phyloP scores from a whole-genome alignment of 2,329 filamentous ascomycete species.

The Colletotrichum sp. region DNA sequence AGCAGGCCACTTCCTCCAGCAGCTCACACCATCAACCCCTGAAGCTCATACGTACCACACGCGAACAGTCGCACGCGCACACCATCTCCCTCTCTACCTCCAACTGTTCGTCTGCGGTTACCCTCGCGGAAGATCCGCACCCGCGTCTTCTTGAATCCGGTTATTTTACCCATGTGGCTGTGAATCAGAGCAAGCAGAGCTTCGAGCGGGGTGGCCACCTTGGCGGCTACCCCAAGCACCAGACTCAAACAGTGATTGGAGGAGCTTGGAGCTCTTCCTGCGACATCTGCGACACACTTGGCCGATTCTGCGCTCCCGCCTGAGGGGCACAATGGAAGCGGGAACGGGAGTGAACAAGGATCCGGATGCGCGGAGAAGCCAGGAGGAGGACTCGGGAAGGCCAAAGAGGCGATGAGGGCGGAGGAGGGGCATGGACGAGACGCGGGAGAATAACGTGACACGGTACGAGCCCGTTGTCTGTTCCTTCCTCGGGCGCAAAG shows the following conservation, averaged over 20 bases:
- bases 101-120: neutral
- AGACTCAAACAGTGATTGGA: constrained; percentile 7
- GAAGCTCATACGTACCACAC: neutral
- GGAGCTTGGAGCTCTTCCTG: constrained; percentile 14
- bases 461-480: neutral
- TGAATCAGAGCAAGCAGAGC: neutral
- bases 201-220: constrained; percentile 5
- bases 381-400: neutral
- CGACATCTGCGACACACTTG: constrained; percentile 21
- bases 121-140: neutral
- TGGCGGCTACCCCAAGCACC: neutral
- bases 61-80: neutral
- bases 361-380: constrained; percentile 5
- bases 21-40: constrained; percentile 5
- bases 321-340: neutral
- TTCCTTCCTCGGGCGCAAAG: constrained; percentile 9
- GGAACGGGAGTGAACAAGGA: constrained; percentile 7
- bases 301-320: constrained; percentile 17
- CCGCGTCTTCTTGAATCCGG: neutral
- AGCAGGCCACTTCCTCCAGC: constrained; percentile 10
- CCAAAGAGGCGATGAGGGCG: neutral
- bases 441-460: constrained; percentile 1
- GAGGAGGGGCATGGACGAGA: neutral
- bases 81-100: neutral
- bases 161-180: neutral